Evolutionary conservation across 768 basidiomycete species (phyloP).

Genomic region (Rhodotorula sphaerocarpa): DNA sequence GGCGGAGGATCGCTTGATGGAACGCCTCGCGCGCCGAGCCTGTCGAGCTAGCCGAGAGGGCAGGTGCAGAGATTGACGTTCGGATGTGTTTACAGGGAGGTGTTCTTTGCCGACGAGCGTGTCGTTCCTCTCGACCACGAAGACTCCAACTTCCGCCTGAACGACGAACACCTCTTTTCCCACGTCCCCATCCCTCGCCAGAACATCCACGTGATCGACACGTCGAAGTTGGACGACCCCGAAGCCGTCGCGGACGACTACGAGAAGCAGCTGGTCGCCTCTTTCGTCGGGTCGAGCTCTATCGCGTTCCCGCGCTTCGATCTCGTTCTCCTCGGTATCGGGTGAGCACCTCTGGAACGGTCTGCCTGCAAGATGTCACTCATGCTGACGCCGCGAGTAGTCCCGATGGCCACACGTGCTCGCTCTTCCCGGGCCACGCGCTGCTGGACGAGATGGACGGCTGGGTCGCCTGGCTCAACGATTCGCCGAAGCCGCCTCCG

Average conservation of each 20-base stretch:
- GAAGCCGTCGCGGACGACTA: slow-evolving; percentile 48
- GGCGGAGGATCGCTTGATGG: too few relatives aligned
- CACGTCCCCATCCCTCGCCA: slow-evolving; percentile 66
- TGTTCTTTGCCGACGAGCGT: slow-evolving; percentile 95
- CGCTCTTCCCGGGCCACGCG: slow-evolving; percentile 87
- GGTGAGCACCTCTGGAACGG: slow-evolving; percentile 51
- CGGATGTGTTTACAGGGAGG: slow-evolving; percentile 58
- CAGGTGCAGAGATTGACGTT: too few relatives aligned
- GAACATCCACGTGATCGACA: slow-evolving; percentile 79
- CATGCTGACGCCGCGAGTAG: not conserved
- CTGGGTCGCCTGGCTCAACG: slow-evolving; percentile 89
- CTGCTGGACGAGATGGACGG: slow-evolving; percentile 76
- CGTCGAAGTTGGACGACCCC: slow-evolving; percentile 41
- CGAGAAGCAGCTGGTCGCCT: slow-evolving; percentile 62
- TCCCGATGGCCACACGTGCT: slow-evolving; percentile 76
- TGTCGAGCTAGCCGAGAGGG: too few relatives aligned
- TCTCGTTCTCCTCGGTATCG: slow-evolving; percentile 91
- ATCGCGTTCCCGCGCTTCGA: slow-evolving; percentile 97
- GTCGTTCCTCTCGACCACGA: slow-evolving; percentile 83
- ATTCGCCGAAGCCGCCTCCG: slow-evolving; percentile 87
- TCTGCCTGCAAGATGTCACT: too few relatives aligned
- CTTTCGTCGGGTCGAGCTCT: slow-evolving; percentile 85
- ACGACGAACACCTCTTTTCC: slow-evolving; percentile 63
- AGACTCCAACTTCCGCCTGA: slow-evolving; percentile 84
- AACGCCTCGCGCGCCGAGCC: too few relatives aligned